phyloP scores from a whole-genome alignment of 1,284 basidiomycete species.

The Acaromyces ingoldii region DNA sequence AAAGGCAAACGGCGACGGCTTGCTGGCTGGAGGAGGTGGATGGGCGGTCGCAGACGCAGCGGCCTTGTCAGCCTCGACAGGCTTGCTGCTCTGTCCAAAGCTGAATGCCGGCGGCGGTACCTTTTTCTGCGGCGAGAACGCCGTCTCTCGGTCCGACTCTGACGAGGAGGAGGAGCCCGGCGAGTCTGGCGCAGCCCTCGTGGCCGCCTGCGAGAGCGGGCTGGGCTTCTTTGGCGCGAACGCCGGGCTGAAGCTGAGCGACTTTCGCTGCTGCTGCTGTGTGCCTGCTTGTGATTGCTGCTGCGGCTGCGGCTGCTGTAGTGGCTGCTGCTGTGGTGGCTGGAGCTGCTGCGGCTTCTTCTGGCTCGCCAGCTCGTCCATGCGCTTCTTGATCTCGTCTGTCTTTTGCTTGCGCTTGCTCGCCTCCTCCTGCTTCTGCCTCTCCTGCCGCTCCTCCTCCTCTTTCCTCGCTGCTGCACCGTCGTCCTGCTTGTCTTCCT shows the following conservation, averaged over 20 bases:
- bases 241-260: conserved; percentile 11
- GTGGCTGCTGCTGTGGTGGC: conserved; percentile 5
- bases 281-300: conserved; percentile 16
- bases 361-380: conserved; percentile 25
- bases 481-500: too few species aligned
- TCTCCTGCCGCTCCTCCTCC: conserved; percentile 24
- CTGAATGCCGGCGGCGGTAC: too few species aligned
- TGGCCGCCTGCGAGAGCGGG: conserved; percentile 26
- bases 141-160: too few species aligned
- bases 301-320: conserved; percentile 18
- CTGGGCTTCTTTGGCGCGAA: conserved; percentile 36
- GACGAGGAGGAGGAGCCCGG: conserved; percentile 17
- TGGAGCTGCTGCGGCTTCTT: conserved; percentile 5
- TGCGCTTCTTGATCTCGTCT: conserved; percentile 27
- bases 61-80: too few species aligned
- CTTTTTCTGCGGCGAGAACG: too few species aligned
- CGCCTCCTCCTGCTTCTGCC: conserved; percentile 22
- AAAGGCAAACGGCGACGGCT: too few species aligned
- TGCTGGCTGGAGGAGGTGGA: too few species aligned
- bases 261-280: conserved; percentile 11
- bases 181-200: conserved; percentile 26
- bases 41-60: too few species aligned
- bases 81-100: too few species aligned
- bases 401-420: conserved; percentile 16
- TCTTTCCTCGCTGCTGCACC: too few species aligned